Conservation (phyloP, 1,139 yeast species). For the Arxiozyma slooffiae region DNA sequence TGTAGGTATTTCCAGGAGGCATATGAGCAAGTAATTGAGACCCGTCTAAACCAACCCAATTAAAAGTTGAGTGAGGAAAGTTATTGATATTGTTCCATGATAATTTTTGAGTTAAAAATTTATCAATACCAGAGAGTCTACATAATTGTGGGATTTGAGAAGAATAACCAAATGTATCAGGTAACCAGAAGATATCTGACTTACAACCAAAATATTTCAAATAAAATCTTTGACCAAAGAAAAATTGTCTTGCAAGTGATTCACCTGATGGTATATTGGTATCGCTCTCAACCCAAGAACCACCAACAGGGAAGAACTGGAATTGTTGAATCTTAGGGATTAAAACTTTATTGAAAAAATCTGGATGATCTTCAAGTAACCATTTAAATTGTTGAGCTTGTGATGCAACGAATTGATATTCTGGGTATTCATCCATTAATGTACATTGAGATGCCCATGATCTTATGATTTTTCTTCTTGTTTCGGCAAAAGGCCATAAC, state of each 20-base stretch:
- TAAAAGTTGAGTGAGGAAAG: conserved; percentile 83
- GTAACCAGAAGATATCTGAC: conserved; percentile 80
- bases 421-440: conserved; percentile 79
- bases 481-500: conserved; percentile 97
- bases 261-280: conserved; percentile 93
- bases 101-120: conserved; percentile 84
- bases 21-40: conserved; percentile 88
- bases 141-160: conserved; percentile 93
- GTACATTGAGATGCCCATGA: conserved; percentile 93
- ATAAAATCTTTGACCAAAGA: conserved; percentile 82
- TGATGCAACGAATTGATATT: conserved; percentile 86
- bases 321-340: conserved; percentile 59
- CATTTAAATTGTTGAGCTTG: conserved; percentile 95
- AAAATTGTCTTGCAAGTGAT: conserved; percentile 75
- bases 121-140: conserved; percentile 69
- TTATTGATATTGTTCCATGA: conserved; percentile 92
- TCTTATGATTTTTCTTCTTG: conserved; percentile 80
- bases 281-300: conserved; percentile 96
- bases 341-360: conserved; percentile 48
- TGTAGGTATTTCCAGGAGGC: conserved; percentile 96
- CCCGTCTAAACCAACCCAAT: conserved; percentile 92
- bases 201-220: conserved; percentile 67
- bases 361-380: conserved; percentile 80
- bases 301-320: conserved; percentile 84
- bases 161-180: conserved; percentile 94